phyloP scores from a whole-genome alignment of 2,329 filamentous ascomycete species.

The Venturiaceae sp. region DNA sequence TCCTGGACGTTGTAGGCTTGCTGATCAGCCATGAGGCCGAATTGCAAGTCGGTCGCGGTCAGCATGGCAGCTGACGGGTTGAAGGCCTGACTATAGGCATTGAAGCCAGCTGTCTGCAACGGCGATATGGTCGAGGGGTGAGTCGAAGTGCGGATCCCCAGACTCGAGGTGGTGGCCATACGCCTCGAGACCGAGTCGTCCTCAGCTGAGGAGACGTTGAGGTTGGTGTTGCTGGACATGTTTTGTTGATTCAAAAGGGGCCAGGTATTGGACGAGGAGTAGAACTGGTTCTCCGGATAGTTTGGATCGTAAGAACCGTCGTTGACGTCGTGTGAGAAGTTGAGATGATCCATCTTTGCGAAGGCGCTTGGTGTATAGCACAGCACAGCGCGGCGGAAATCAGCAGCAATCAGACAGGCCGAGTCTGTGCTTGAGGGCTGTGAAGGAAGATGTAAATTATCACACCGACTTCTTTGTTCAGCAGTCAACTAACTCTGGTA shows the following conservation, averaged over 20 bases:
- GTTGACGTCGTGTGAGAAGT: slow-evolving; percentile 29
- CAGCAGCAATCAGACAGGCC: not conserved
- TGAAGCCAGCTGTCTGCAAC: slow-evolving; percentile 19
- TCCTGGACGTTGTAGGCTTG: not conserved
- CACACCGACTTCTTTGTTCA: too few relatives aligned
- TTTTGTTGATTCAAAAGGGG: slow-evolving; percentile 24
- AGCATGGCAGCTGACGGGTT: slow-evolving; percentile 16
- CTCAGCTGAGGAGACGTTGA: not conserved
- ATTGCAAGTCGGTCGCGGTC: slow-evolving; percentile 9
- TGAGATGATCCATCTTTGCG: slow-evolving; percentile 30
- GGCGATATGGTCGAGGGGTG: slow-evolving; percentile 8
- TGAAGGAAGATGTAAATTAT: too few relatives aligned
- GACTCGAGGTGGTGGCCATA: slow-evolving; percentile 11
- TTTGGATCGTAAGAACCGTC: slow-evolving; percentile 29
- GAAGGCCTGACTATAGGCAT: slow-evolving; percentile 16
- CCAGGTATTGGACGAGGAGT: slow-evolving; percentile 23
- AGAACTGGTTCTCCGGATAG: slow-evolving; percentile 19
- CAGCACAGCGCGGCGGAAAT: not conserved
- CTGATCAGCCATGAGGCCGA: slow-evolving; percentile 2
- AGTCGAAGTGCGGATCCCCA: slow-evolving; percentile 6
- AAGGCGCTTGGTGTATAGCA: not conserved
- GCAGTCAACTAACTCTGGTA: too few relatives aligned
- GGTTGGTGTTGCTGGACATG: slow-evolving; percentile 18
- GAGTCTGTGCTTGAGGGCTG: not conserved
- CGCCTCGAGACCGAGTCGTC: slow-evolving; percentile 5